Base-by-base conservation (phyloP, 305 asterid genomes). In the Plantago coronopus region DNA sequence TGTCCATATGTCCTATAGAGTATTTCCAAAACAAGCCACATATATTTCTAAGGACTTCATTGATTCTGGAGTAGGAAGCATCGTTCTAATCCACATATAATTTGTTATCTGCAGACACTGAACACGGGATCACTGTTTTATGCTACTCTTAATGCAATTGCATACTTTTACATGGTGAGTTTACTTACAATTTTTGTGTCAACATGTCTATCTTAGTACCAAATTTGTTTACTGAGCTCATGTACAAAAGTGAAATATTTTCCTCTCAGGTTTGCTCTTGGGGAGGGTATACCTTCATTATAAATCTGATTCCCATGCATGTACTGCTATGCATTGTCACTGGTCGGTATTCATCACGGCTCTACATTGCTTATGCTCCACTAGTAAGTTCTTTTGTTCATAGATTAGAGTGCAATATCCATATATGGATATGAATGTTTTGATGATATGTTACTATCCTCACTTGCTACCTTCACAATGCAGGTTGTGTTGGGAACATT, bases 211-310 rank as follows among this genome's bases (percentile, higher is more conserved):
- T 54, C 42, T 21, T 48, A 44, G 47, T 23, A 25, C 47, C n/a
- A n/a, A n/a, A 53, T 65, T 42, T 65, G 67, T 61, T 49, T 50
- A 34, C 64, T 40, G 50, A 66, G 25, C 27, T 63, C 63, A 37
- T 38, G 60, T 69, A 60, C 16, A 37, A 57, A 25, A 40, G 21
- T 40, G 46, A 51, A 48, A 10, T 54, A 54, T 58, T 31, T 58
- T 55, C 21, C 48, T 63, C 65, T 70, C 76, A 93, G 97, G 99
- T 94, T 74, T 89, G 97, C 89, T 94, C 99, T 48, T 94, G 99
- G 99, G 97, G 99, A 85, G 99, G 99, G 56, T 94, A 94, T 73
- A 94, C 99, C 64, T 94, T 94, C 76, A 94, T 89, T 60, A 94
- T 94, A 66, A 94, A 94, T 79, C 97, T 94, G 64, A 94, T 94